These are phyloP conservation scores for Penicillium riverlandense DNA, from an alignment of 495 filamentous ascomycete species.

Conservation along the genomic window DNA sequence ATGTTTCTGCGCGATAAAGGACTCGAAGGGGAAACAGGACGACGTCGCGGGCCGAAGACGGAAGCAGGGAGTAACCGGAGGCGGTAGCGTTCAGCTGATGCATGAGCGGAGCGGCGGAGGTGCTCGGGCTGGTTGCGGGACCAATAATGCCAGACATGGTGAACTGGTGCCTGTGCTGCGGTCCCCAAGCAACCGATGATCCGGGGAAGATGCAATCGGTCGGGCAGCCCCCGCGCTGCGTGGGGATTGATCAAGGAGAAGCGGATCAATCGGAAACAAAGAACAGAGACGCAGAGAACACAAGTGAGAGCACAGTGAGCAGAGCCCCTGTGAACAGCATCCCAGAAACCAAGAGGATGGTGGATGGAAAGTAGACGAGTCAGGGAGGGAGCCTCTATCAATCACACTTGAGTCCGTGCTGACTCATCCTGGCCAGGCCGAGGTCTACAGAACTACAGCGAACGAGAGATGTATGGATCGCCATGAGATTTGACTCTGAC, in stretches of 20 bases:
- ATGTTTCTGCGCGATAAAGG: conserved; percentile 29
- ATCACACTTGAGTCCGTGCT: background rate
- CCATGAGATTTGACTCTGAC: background rate
- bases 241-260: background rate
- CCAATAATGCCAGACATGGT: conserved; percentile 17
- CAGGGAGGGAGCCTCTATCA: too few relatives aligned
- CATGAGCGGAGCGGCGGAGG: conserved; percentile 6
- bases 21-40: conserved; percentile 30
- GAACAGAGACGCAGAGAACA: background rate
- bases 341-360: conserved; percentile 2
- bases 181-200: conserved; percentile 11
- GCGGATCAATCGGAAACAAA: background rate
- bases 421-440: background rate
- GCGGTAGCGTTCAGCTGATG: conserved; percentile 11
- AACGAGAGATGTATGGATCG: background rate
- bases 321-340: conserved; percentile 10
- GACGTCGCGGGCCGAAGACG: conserved; percentile 25
- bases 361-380: background rate
- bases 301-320: conserved; percentile 5
- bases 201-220: conserved; percentile 14
- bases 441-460: background rate
- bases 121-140: conserved; percentile 12
- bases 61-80: conserved; percentile 10
- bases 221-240: conserved; percentile 7
- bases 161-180: background rate